A percentile compares a stretch with the other conserved stretches of the same genome.
Evolutionary conservation across 345 rosid species (phyloP).

Genomic region (Euclidium syriacum): DNA sequence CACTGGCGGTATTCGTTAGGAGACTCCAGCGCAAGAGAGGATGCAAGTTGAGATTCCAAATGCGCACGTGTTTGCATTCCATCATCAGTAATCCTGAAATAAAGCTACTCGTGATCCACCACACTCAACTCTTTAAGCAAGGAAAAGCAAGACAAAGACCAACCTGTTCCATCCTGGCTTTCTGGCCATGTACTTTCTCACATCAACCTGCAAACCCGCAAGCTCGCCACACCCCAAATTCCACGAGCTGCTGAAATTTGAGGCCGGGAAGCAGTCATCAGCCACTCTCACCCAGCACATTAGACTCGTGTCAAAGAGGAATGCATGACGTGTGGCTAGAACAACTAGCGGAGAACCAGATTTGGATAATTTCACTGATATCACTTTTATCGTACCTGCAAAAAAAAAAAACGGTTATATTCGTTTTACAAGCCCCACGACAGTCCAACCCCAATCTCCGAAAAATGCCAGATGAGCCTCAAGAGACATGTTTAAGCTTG

Average conservation of each 20-base stretch:
- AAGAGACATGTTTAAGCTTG: neutral
- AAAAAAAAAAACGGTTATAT: conserved; percentile 6
- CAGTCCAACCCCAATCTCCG: too few species aligned
- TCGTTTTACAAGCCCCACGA: neutral
- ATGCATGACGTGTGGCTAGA: conserved; percentile 91
- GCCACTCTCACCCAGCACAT: conserved; percentile 98
- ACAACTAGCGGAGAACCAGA: conserved; percentile 96
- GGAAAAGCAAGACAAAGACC: conserved; percentile 22
- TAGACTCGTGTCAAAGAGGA: conserved; percentile 79
- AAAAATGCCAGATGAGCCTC: too few species aligned
- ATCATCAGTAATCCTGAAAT: conserved; percentile 88
- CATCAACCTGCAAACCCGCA: conserved; percentile 91
- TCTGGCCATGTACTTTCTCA: conserved; percentile 89
- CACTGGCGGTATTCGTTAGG: conserved; percentile 88
- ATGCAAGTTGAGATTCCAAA: conserved; percentile 93
- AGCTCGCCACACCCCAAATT: conserved; percentile 92
- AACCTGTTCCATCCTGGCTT: conserved; percentile 99
- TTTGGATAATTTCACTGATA: conserved; percentile 88
- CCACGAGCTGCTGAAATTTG: conserved; percentile 93
- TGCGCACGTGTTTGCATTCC: conserved; percentile 96
- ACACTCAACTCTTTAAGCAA: too few species aligned
- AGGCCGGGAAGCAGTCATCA: conserved; percentile 98
- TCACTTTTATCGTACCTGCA: conserved; percentile 80
- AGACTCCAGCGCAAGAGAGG: conserved; percentile 78
- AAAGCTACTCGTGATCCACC: too few species aligned